Evolutionary conservation across 345 rosid species (phyloP).

Genomic region (Eucalyptus brandiana): DNA sequence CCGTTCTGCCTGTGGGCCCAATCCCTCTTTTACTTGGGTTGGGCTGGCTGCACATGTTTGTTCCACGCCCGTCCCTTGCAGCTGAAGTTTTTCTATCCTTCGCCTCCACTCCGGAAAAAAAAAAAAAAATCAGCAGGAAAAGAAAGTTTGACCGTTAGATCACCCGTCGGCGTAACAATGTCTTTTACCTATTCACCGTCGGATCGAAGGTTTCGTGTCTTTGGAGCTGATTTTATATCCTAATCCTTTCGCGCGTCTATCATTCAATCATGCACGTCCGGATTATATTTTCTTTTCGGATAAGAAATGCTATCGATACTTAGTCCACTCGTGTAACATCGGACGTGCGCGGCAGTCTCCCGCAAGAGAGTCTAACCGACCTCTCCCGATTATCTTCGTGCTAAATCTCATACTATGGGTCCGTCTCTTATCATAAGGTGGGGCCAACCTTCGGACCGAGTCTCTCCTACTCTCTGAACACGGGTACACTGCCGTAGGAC

Average conservation of each 20-base stretch:
- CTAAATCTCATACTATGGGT: neutral
- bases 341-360: fast-evolving
- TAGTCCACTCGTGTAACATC: neutral
- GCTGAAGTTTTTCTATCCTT: neutral
- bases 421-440: neutral
- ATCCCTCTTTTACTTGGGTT: neutral
- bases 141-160: neutral
- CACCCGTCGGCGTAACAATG: neutral
- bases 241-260: fast-evolving
- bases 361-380: fast-evolving
- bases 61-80: neutral
- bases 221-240: neutral
- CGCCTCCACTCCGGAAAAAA: neutral
- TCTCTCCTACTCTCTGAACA: neutral
- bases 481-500: fast-evolving
- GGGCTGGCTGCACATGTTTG: neutral
- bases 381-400: neutral
- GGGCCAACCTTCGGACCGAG: neutral
- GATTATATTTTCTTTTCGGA: neutral
- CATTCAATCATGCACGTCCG: fast-evolving
- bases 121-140: neutral
- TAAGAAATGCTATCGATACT: neutral
- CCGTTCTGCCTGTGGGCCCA: neutral
- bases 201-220: neutral
- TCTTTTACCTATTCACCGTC: neutral